Base-by-base conservation (phyloP, 2,329 filamentous ascomycete genomes). In the Sporothrix globosa region DNA sequence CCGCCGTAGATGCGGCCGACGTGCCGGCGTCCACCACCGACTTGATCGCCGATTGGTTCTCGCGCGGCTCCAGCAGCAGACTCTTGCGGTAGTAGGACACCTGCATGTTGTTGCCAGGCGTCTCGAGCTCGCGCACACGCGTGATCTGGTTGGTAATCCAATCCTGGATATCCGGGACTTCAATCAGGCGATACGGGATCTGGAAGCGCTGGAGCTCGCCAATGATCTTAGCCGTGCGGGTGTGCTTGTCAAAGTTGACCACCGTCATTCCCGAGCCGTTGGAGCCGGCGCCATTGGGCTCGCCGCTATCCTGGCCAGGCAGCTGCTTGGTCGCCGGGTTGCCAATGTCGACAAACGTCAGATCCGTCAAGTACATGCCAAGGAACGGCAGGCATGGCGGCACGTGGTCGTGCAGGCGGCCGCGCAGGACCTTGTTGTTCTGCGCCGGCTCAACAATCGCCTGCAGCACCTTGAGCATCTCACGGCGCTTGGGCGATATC, bases 191-290 rank as follows among this genome's bases (percentile, higher is more conserved):
- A 79, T 98, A 98, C 0, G 94, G 93, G 24, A 97, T 92, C 80
- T 99, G 96, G 83, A 98, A 98, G 21, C 94, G 90, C 79, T 99
- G 96, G 9, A 99, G 87, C 76, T 98, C 95, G 73, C 92, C 92
- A 76, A 99, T 97, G 77, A 98, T 96, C 81, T 94, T 96, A 60
- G 95, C 94, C 2, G 94, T 98, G 75, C 93, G 92, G 76, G 90
- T 91, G 79, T 98, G 93, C 82, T 98, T 98, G 84, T 98, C 95
- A 76, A 97, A 98, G 81, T 99, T 99, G 84, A 99, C 93, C 44
- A 98, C 92, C 0, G 89, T 88, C 76, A 92, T 86, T 34, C 88
- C 87, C 41, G 89, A 86, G n/a, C 91, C 87, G 17, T 24, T 34
- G 4, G 46, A 50, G 27, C 84, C 83, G 7, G 84, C 82, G 27